phyloP scores from a whole-genome alignment of 1,139 yeast species.

The Pichia sp. region DNA sequence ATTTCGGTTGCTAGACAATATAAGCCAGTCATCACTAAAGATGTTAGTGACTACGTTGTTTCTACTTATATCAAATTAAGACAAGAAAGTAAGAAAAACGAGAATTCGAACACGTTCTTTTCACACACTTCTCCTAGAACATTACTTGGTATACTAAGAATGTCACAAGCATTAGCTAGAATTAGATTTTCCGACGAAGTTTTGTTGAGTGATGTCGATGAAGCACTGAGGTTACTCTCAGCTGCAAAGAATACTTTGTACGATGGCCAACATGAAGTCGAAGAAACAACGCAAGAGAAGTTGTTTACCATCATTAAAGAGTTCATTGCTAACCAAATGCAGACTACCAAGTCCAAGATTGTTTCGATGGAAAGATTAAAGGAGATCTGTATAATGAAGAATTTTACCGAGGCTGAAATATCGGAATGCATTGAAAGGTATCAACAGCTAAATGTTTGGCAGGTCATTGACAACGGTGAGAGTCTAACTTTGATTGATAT shows the following conservation, averaged over 20 bases:
- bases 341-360: constrained; percentile 21
- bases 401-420: constrained; percentile 77
- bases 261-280: constrained; percentile 43
- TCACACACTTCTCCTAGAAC: constrained; percentile 96
- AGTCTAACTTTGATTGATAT: constrained; percentile 39
- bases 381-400: constrained; percentile 74
- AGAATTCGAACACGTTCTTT: constrained; percentile 72
- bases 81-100: constrained; percentile 80
- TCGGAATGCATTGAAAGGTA: constrained; percentile 74
- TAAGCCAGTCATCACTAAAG: constrained; percentile 83
- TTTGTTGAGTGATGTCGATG: constrained; percentile 81
- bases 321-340: constrained; percentile 24
- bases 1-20: constrained; percentile 80
- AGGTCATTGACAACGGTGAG: constrained; percentile 62
- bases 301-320: constrained; percentile 41
- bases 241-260: constrained; percentile 82
- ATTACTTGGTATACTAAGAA: constrained; percentile 80
- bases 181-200: constrained; percentile 76
- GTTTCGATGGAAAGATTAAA: constrained; percentile 57
- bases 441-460: constrained; percentile 71
- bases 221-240: constrained; percentile 80
- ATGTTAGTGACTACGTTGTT: constrained; percentile 84
- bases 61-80: constrained; percentile 86
- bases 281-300: constrained; percentile 51
- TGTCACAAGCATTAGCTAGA: constrained; percentile 93